Conservation (phyloP, 2,329 filamentous ascomycete genomes). For the Penicillium freii region DNA sequence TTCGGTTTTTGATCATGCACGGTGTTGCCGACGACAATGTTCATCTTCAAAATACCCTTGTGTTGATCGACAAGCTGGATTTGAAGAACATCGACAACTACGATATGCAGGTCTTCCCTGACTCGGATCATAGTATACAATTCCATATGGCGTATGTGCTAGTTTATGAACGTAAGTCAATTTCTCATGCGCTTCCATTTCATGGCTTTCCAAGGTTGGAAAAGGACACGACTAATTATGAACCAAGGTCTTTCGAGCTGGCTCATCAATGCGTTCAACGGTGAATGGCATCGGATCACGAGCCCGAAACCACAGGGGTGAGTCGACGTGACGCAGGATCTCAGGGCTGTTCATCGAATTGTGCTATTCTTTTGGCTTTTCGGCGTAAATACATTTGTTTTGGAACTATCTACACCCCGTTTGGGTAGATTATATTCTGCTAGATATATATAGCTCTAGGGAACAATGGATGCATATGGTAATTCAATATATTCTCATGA, state of each 20-base stretch:
- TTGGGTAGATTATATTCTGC: background rate
- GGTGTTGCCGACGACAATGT: constrained; percentile 97
- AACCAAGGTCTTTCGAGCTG: constrained; percentile 60
- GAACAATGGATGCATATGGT: constrained; percentile 1
- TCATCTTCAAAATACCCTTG: constrained; percentile 91
- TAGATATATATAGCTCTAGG: background rate
- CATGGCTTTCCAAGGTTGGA: background rate
- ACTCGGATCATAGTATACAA: constrained; percentile 90
- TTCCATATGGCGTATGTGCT: constrained; percentile 91
- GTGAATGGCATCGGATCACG: constrained; percentile 73
- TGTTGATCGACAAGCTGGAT: constrained; percentile 82
- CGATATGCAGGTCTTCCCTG: constrained; percentile 93
- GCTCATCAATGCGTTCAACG: constrained; percentile 97
- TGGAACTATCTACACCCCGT: background rate
- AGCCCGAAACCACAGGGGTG: constrained; percentile 48
- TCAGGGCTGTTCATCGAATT: constrained; percentile 19
- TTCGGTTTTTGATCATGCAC: constrained; percentile 93
- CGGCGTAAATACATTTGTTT: background rate
- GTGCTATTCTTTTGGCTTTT: constrained; percentile 6
- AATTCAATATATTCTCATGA: background rate
- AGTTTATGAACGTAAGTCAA: constrained; percentile 80
- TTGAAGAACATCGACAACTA: constrained; percentile 83
- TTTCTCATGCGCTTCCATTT: background rate
- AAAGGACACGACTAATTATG: constrained; percentile 1
- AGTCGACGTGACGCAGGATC: constrained; percentile 28